These are phyloP conservation scores for maize (Zea mays) DNA, from an alignment of 176 grass and related monocot genomes.

Conservation along the genomic window Zm-B73-REFERENCE-NAM-5.0 NC_050105.1:140721501-140722000, in stretches of 20 bases:
- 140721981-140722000: slow-evolving; percentile 83
- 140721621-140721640: no score
- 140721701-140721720: slow-evolving; percentile 90
- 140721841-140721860: neutral
- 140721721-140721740: slow-evolving; percentile 84
- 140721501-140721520: neutral
- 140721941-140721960: slow-evolving; percentile 77
- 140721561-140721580: slow-evolving; percentile 1
- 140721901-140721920: slow-evolving; percentile 76
- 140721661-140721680: slow-evolving; percentile 70
- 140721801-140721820: slow-evolving; percentile 10
- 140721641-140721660: neutral
- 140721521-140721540: neutral
- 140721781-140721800: slow-evolving; percentile 1
- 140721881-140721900: slow-evolving; percentile 62
- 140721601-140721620: neutral
- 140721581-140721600: neutral
- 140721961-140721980: slow-evolving; percentile 77
- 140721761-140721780: slow-evolving; percentile 66
- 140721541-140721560: neutral
- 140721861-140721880: slow-evolving; percentile 19
- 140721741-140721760: slow-evolving; percentile 88
- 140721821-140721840: neutral
- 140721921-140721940: slow-evolving; percentile 81
- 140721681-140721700: slow-evolving; percentile 63